These are phyloP conservation scores for Yamadazyma philogaea DNA, from an alignment of 805 yeast species.

Conservation along the genomic window DNA sequence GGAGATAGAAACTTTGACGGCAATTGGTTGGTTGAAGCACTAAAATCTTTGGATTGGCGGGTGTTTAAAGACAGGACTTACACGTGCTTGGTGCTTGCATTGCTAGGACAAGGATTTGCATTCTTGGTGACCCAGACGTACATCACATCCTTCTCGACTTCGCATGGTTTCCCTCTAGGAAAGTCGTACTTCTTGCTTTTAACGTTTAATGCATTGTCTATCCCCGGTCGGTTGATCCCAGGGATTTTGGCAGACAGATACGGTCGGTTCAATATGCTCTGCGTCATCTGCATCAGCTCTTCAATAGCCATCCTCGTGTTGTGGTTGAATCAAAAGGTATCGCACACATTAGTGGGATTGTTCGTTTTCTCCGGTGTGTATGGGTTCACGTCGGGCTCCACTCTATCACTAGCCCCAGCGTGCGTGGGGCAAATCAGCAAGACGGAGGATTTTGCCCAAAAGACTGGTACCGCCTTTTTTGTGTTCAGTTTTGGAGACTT, in stretches of 20 bases:
- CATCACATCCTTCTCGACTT: constrained; percentile 24
- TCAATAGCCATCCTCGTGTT: constrained; percentile 20
- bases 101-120: constrained; percentile 30
- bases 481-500: constrained; percentile 26
- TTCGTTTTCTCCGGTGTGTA: constrained; percentile 23
- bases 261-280: constrained; percentile 25
- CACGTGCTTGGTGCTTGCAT: constrained; percentile 22
- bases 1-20: constrained; percentile 5
- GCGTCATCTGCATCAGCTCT: constrained; percentile 15
- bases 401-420: constrained; percentile 22
- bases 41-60: constrained; percentile 23
- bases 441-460: constrained; percentile 24
- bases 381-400: constrained; percentile 30
- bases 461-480: constrained; percentile 27
- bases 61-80: constrained; percentile 23
- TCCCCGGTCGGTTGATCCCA: constrained; percentile 27
- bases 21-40: constrained; percentile 14
- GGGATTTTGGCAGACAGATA: constrained; percentile 24
- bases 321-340: constrained; percentile 25
- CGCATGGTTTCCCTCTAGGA: constrained; percentile 19
- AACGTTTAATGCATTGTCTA: constrained; percentile 24
- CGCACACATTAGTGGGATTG: constrained; percentile 22
- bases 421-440: constrained; percentile 26
- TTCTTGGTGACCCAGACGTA: constrained; percentile 23
- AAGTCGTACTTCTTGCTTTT: constrained; percentile 22